Evolutionary conservation across 2,329 filamentous ascomycete genomes (phyloP), one percentile per base, ranked within the genome.

Genomic region (Atkinsonella texensis): DNA sequence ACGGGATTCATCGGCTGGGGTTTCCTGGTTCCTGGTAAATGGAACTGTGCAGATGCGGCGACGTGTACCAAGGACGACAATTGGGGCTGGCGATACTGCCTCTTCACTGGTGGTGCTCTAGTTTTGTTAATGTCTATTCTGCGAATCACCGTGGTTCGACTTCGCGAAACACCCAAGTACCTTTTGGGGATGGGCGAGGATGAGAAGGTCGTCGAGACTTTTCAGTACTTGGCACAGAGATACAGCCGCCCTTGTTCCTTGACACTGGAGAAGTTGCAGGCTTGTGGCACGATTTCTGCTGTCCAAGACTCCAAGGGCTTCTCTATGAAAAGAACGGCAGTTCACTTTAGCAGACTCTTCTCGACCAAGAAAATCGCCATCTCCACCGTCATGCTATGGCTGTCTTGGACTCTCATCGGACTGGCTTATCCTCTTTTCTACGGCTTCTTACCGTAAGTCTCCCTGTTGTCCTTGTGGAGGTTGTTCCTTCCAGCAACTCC

Each of bases 381-480:
- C 2, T 83, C 79, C 0, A 89, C 84, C 0, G 55, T 68, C 0
- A 66, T 88, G 53, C 80, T 88, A 55, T 86, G 82, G 78, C 61
- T 84, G 6, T 83, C 79, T 0, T 89, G 85, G 85, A 73, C 78
- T 0, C 61, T 85, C 2, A 85, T 87, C 35, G 84, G 85, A 7
- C 73, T 89, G 0, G 84, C 82, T 0, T 89, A 88, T 58, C 85
- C 85, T 0, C 70, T 89, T 0, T 89, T 85, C 65, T 85, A 86
- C 56, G 84, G 87, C 50, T 89, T 89, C 63, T 68, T 89, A 1
- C 80, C 80, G 70, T 75, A 63, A 56, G 69, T 65, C 11, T 13
- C 41, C 32, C 13, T 50, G 2, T 39, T 44, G 23, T 33, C 11
- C 20, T 5, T 5, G 5, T 23, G 3, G 28, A 28, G 4, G 28